phyloP scores from a whole-genome alignment of 768 basidiomycete species.

The Tephrocybe rancida region DNA sequence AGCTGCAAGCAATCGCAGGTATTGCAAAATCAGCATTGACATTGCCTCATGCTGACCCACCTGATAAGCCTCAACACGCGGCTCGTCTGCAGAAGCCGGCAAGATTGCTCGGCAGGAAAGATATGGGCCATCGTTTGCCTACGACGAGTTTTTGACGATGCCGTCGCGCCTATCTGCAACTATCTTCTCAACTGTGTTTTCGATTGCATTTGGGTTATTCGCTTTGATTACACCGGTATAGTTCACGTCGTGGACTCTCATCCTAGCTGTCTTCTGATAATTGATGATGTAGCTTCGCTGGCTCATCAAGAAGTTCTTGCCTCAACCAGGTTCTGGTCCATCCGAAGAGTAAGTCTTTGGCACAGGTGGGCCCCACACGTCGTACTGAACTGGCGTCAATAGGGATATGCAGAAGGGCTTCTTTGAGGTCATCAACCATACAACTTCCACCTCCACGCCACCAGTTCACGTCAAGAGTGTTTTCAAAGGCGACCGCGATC shows the following conservation, averaged over 20 bases:
- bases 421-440: constrained; percentile 69
- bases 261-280: not conserved
- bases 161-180: constrained; percentile 41
- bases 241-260: not conserved
- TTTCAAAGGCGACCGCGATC: constrained; percentile 72
- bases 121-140: constrained; percentile 77
- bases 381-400: not conserved
- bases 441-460: constrained; percentile 54
- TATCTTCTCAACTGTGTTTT: constrained; percentile 36
- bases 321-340: constrained; percentile 63
- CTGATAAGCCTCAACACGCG: not conserved
- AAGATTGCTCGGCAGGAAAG: constrained; percentile 25
- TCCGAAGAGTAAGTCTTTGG: constrained; percentile 55
- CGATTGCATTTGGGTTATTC: constrained; percentile 35
- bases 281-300: constrained; percentile 67
- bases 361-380: not conserved
- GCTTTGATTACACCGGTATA: constrained; percentile 42
- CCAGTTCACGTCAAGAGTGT: constrained; percentile 57
- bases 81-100: constrained; percentile 2
- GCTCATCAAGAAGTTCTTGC: constrained; percentile 51
- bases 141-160: constrained; percentile 67
- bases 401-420: constrained; percentile 65
- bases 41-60: not conserved
- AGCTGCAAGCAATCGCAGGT: constrained; percentile 31
- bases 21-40: not conserved